Percentiles rank a stretch among this genome's conserved stretches.
Conservation (phyloP, 2,329 filamentous ascomycete species). For the Colletotrichum salicis region DNA sequence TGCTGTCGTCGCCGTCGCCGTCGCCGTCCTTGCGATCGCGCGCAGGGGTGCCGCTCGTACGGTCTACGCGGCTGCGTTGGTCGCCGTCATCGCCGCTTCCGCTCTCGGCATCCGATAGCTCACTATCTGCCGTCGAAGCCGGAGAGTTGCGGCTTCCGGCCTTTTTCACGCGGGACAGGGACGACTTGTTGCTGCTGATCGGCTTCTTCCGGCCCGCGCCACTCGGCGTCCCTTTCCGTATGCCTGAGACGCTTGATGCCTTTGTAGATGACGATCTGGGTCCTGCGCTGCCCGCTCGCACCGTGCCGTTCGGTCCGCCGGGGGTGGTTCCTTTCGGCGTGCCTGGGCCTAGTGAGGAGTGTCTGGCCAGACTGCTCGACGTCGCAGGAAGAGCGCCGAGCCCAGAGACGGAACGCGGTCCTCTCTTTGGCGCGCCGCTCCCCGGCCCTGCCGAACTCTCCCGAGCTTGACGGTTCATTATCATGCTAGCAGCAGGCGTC, state of each 20-base stretch:
- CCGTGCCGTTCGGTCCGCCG: constrained; percentile 47
- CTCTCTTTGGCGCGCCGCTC: constrained; percentile 60
- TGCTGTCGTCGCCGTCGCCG: constrained; percentile 61
- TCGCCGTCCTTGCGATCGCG: constrained; percentile 52
- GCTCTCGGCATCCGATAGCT: constrained; percentile 72
- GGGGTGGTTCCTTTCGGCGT: constrained; percentile 62
- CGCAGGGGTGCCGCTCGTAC: constrained; percentile 37
- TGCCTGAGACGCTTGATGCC: constrained; percentile 48
- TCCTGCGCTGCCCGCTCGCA: constrained; percentile 68
- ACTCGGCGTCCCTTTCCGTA: constrained; percentile 61
- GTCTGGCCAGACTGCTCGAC: constrained; percentile 69
- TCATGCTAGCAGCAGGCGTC: constrained; percentile 70
- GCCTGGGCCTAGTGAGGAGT: constrained; percentile 71
- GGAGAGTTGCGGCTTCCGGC: constrained; percentile 68
- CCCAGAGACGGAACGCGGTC: constrained; percentile 59
- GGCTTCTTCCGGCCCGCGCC: constrained; percentile 59
- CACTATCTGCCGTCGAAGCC: constrained; percentile 71
- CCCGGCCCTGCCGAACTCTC: constrained; percentile 69
- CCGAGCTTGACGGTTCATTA: constrained; percentile 65
- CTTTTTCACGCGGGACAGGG: constrained; percentile 71
- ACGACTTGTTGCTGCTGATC: constrained; percentile 62
- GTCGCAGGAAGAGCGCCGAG: constrained; percentile 60
- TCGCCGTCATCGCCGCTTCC: constrained; percentile 64
- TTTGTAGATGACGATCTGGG: constrained; percentile 64
- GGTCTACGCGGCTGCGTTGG: constrained; percentile 42